A percentile compares a stretch with the other conserved stretches of the same genome.
phyloP scores from a whole-genome alignment of 2,329 filamentous ascomycete genomes.

The Hypoxylon sp. region DNA sequence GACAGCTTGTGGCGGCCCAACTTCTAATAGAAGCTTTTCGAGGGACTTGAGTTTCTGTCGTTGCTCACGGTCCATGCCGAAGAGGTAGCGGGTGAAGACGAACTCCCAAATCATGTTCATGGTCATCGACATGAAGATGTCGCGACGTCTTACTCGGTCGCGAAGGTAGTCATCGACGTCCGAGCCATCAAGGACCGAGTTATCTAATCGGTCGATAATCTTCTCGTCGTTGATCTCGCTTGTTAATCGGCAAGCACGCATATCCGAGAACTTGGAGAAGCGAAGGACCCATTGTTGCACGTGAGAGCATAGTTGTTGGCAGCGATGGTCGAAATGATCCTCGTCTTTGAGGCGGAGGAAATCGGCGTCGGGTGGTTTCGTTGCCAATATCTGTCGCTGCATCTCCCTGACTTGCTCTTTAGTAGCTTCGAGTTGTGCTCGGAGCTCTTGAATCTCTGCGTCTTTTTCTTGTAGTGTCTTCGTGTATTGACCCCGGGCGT shows the following conservation, averaged over 20 bases:
- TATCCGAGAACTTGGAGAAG: conserved; percentile 98
- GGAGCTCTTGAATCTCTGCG: conserved; percentile 83
- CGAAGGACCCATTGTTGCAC: conserved; percentile 98
- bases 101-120: conserved; percentile 99
- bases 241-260: conserved; percentile 86
- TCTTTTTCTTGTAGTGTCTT: conserved; percentile 85
- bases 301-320: conserved; percentile 94
- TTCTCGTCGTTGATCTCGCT: conserved; percentile 91
- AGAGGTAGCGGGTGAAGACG: conserved; percentile 96
- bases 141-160: conserved; percentile 88
- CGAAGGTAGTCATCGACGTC: conserved; percentile 90
- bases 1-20: conserved; percentile 89
- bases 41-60: conserved; percentile 96
- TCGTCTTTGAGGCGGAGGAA: conserved; percentile 88
- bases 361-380: conserved; percentile 74
- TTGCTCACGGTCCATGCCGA: conserved; percentile 98
- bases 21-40: conserved; percentile 91
- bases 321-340: conserved; percentile 95
- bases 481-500: conserved; percentile 73
- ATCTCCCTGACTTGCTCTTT: conserved; percentile 72
- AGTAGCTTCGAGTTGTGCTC: conserved; percentile 82
- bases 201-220: conserved; percentile 93
- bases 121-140: conserved; percentile 98
- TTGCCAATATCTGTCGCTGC: conserved; percentile 70
- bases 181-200: conserved; percentile 92